Conservation (phyloP, 2,329 filamentous ascomycete genomes). For the Aspergillus persii region DNA sequence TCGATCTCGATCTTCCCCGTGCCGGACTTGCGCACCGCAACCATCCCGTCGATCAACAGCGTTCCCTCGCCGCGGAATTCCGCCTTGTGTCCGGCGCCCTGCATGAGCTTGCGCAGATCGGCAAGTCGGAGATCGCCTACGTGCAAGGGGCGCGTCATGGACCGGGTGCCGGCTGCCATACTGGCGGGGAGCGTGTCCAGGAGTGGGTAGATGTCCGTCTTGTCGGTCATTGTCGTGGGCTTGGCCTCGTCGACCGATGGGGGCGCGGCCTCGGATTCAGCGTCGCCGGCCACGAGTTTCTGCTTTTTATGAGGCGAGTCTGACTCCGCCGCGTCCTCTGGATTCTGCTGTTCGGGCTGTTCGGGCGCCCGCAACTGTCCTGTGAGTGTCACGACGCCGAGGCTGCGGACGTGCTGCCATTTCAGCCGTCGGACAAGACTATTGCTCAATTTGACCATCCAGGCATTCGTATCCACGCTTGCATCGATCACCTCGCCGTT, state of each 20-base stretch:
- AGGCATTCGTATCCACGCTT: conserved; percentile 95
- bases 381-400: conserved; percentile 90
- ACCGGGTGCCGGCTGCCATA: conserved; percentile 69
- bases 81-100: conserved; percentile 75
- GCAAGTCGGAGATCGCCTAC: conserved; percentile 90
- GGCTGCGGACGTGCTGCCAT: conserved; percentile 89
- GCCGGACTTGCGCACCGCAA: conserved; percentile 83
- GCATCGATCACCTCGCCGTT: conserved; percentile 77
- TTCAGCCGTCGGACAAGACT: conserved; percentile 79
- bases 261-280: conserved; percentile 5
- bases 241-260: conserved; percentile 20
- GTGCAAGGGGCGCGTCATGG: conserved; percentile 82
- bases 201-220: conserved; percentile 45
- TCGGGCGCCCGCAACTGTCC: conserved; percentile 61
- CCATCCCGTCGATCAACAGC: conserved; percentile 80
- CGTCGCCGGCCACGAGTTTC: conserved; percentile 50
- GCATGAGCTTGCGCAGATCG: conserved; percentile 81
- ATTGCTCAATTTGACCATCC: conserved; percentile 88
- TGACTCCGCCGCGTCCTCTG: conserved; percentile 37
- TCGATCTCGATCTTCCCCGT: conserved; percentile 88
- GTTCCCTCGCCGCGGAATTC: conserved; percentile 94
- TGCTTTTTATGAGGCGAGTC: conserved; percentile 51
- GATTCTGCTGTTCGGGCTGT: conserved; percentile 17
- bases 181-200: conserved; percentile 60
- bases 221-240: conserved; percentile 25